Base-by-base conservation (phyloP, 2,329 filamentous ascomycete species). In the Pestalotiopsis sp. region DNA sequence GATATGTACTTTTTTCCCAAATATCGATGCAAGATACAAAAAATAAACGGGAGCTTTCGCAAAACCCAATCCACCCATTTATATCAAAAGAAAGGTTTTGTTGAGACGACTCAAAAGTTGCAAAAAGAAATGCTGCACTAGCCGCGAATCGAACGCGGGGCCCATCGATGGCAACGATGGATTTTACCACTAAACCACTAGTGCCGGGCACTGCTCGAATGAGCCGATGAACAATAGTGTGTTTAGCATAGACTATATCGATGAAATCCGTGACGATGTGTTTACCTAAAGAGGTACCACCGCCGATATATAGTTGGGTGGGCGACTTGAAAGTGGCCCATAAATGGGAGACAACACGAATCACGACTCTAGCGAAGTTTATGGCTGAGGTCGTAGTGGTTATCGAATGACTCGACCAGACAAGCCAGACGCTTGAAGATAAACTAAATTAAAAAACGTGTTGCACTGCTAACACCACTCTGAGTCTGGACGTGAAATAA, bases 141-240 rank as follows among this genome's bases (percentile, higher is more conserved):
- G 77, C 80, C 80, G 79, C 75, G 81, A 83, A 82, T 82, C 80
- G 81, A 82, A 82, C 81, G 76, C 80, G 81, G 81, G 81, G 81
- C 83, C 81, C 82, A 83, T 84, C 83, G 82, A 84, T 84, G 83
- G 83, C 82, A 84, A 84, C 82, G 83, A 84, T 83, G 81, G 81
- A 84, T 84, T 84, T 83, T 84, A 84, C 82, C 83, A 84, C 82
- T 84, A 84, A 84, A 84, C 82, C 82, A 84, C 81, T 82, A 76
- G 76, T 78, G 77, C 77, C 71, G 14, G 6, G 20, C 2, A 9
- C 3, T n/a, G 7, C 14, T 23, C 17, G 7, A 9, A n/a, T 49
- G 41, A 49, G 4, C 13, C 14, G 41, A 49, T 7, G 4, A 49
- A n/a, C 13, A 9, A 49, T 1, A 1, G 0, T 3, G 1, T n/a